Percentiles rank a stretch among this genome's conserved stretches.
These are phyloP conservation scores for Casuarina cunninghamiana DNA, from an alignment of 306 rosid genomes.

Conservation along the genomic window DNA sequence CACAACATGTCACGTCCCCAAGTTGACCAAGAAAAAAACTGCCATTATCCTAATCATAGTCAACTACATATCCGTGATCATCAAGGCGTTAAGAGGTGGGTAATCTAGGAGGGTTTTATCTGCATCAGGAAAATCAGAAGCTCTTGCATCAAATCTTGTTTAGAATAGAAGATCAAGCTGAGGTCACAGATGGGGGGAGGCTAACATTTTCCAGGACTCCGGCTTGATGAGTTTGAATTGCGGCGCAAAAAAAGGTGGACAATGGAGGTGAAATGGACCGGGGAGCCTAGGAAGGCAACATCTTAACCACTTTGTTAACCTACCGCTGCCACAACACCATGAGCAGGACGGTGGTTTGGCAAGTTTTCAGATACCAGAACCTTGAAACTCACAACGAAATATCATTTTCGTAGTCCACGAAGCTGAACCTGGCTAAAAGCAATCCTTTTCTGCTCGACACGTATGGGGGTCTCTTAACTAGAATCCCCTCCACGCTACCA, in stretches of 20 bases:
- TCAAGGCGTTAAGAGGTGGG: background rate
- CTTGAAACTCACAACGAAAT: background rate
- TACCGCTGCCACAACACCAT: background rate
- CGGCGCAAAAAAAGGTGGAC: slow-evolving; percentile 47
- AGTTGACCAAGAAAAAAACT: slow-evolving; percentile 17
- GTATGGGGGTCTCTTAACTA: background rate
- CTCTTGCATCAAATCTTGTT: too few relatives aligned
- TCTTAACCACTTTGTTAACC: slow-evolving; percentile 16
- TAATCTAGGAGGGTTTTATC: slow-evolving; percentile 9
- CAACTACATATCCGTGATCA: slow-evolving; percentile 21
- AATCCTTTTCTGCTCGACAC: background rate
- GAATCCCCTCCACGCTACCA: background rate
- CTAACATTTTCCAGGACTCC: background rate
- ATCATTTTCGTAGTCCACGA: background rate
- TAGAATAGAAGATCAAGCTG: background rate
- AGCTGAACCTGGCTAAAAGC: background rate
- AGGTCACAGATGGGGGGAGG: background rate
- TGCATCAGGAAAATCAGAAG: background rate
- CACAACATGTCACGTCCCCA: slow-evolving; percentile 19
- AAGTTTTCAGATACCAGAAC: background rate
- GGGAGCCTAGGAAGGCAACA: slow-evolving; percentile 12
- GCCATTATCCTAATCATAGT: slow-evolving; percentile 17
- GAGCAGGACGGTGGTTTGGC: too few relatives aligned
- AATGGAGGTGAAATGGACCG: slow-evolving; percentile 12
- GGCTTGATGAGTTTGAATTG: background rate